A percentile compares a stretch with the other conserved stretches of the same genome.
Conservation (phyloP, 2,329 filamentous ascomycete genomes). For the Zalaria obscura region DNA sequence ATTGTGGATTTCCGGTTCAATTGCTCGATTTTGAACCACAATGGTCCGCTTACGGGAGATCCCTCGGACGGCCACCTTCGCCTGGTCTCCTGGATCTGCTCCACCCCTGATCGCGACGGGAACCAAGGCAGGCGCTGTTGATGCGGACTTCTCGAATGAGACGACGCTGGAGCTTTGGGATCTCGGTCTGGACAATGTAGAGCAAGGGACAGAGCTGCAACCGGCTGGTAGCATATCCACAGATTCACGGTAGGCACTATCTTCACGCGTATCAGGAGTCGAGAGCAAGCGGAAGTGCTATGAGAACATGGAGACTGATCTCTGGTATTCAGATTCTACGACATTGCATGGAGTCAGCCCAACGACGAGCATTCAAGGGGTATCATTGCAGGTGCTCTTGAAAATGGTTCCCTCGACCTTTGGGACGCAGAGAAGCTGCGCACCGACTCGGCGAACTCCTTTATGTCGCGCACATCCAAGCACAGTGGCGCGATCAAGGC, state of each 20-base stretch:
- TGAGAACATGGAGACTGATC: slow-evolving; percentile 1
- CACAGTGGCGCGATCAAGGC: slow-evolving; percentile 89
- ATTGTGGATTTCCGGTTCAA: background rate
- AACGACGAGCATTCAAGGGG: slow-evolving; percentile 67
- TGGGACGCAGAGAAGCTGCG: slow-evolving; percentile 73
- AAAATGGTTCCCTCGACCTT: slow-evolving; percentile 83
- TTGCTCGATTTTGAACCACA: slow-evolving; percentile 8
- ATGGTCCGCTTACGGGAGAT: slow-evolving; percentile 98
- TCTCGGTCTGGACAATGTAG: slow-evolving; percentile 62
- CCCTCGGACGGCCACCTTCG: slow-evolving; percentile 88
- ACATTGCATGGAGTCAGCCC: slow-evolving; percentile 84
- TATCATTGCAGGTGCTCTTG: slow-evolving; percentile 86
- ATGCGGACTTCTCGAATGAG: slow-evolving; percentile 94
- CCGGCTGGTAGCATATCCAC: slow-evolving; percentile 72
- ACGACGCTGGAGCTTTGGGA: slow-evolving; percentile 96
- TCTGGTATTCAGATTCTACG: slow-evolving; percentile 62
- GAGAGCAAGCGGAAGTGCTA: background rate
- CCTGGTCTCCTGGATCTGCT: slow-evolving; percentile 75
- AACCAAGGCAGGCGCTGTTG: slow-evolving; percentile 86
- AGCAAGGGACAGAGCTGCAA: slow-evolving; percentile 69
- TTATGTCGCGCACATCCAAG: slow-evolving; percentile 75
- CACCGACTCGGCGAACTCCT: slow-evolving; percentile 44
- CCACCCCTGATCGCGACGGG: slow-evolving; percentile 81
- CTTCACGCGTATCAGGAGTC: background rate
- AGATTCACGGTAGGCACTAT: slow-evolving; percentile 65